These are phyloP conservation scores for Trametes polyzona DNA, from an alignment of 1,284 basidiomycete species.

Conservation along the genomic window DNA sequence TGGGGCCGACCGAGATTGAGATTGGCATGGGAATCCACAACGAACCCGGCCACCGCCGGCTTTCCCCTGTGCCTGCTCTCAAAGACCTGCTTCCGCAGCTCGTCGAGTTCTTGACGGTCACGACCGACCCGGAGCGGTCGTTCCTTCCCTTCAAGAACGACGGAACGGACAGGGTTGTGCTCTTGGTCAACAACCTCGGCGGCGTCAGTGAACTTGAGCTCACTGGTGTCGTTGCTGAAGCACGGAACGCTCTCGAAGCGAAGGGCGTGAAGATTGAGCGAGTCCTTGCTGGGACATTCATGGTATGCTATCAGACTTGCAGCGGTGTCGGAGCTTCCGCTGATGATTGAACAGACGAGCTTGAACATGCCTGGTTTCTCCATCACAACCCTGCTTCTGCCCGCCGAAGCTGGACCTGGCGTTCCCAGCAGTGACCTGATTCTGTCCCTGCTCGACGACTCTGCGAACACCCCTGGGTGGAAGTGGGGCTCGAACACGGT, in stretches of 20 bases:
- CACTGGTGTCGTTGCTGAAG: slow-evolving; percentile 68
- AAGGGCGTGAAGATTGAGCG: slow-evolving; percentile 65
- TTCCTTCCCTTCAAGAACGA: slow-evolving; percentile 75
- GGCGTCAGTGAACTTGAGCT: slow-evolving; percentile 89
- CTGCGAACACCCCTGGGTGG: slow-evolving; percentile 82
- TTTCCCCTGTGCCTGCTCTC: slow-evolving; percentile 74
- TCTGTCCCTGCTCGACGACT: slow-evolving; percentile 79
- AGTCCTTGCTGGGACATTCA: slow-evolving; percentile 80
- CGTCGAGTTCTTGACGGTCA: slow-evolving; percentile 74
- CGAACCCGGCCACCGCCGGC: slow-evolving; percentile 77
- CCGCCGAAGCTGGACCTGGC: slow-evolving; percentile 43
- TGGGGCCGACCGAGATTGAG: slow-evolving; percentile 74
- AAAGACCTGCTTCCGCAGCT: slow-evolving; percentile 74
- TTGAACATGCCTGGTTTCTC: slow-evolving; percentile 97
- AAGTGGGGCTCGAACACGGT: slow-evolving; percentile 61
- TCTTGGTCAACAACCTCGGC: slow-evolving; percentile 83
- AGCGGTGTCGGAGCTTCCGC: neutral
- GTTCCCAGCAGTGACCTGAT: slow-evolving; percentile 52
- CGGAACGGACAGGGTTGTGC: slow-evolving; percentile 65
- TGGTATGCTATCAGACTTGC: slow-evolving; percentile 53
- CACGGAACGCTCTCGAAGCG: slow-evolving; percentile 54
- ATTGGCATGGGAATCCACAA: slow-evolving; percentile 94
- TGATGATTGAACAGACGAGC: slow-evolving; percentile 64
- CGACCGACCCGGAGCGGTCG: slow-evolving; percentile 79
- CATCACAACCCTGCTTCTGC: slow-evolving; percentile 84